Conservation (phyloP, 257 asterid genomes). For the Anisodus acutangulus region DNA sequence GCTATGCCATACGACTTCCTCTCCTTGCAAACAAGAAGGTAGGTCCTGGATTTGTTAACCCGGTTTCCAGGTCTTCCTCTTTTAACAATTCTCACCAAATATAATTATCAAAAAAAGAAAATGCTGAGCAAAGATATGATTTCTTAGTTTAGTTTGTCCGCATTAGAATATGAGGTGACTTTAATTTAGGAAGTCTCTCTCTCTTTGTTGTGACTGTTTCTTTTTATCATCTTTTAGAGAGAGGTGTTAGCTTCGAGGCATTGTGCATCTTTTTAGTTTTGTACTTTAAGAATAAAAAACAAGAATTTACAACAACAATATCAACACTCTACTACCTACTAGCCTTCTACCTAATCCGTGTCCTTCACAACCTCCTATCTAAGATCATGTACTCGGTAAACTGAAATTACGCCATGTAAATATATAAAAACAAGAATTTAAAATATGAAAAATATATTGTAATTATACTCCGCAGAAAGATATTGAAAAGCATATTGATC, state of each 20-base stretch:
- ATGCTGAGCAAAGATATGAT: background rate
- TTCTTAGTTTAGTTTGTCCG: background rate
- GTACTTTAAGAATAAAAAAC: background rate
- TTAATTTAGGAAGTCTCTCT: background rate
- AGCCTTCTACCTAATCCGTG: too few species aligned
- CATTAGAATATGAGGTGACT: conserved; percentile 1
- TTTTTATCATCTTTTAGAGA: background rate
- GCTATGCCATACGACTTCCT: background rate
- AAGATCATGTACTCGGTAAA: too few species aligned
- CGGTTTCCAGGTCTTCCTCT: background rate
- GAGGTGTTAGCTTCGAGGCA: background rate
- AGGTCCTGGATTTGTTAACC: background rate
- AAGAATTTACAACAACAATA: background rate
- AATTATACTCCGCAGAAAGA: background rate
- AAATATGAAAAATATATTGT: background rate
- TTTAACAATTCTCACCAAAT: background rate
- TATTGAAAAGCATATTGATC: background rate
- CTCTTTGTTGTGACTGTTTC: too few species aligned
- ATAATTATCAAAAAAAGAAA: background rate
- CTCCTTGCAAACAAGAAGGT: conserved; percentile 3
- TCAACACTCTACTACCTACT: too few species aligned
- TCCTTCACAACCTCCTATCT: too few species aligned
- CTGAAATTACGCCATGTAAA: too few species aligned
- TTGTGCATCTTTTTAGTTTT: background rate
- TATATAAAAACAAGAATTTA: background rate